phyloP scores from a whole-genome alignment of 495 filamentous ascomycete species.

The Pyronema omphalodes region DNA sequence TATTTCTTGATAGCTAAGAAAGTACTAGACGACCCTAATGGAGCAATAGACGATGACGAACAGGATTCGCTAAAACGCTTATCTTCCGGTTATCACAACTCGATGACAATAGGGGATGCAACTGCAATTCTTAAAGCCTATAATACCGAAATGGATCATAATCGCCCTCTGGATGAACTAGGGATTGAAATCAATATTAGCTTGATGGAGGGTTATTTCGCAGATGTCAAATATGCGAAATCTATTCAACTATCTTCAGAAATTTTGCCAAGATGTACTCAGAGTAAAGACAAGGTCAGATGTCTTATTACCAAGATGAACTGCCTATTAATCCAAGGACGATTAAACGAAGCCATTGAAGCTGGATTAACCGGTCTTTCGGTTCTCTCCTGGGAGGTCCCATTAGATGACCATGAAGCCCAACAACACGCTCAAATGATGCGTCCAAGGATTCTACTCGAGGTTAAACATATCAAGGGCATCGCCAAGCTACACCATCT shows the following conservation, averaged over 20 bases:
- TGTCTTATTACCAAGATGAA: conserved; percentile 24
- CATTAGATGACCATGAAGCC: conserved; percentile 20
- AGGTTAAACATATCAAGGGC: conserved; percentile 18
- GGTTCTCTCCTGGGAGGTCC: conserved; percentile 22
- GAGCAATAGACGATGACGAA: conserved; percentile 3
- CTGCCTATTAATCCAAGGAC: conserved; percentile 22
- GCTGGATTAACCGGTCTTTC: conserved; percentile 20
- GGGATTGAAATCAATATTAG: conserved; percentile 22
- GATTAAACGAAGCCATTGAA: conserved; percentile 23
- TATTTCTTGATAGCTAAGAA: conserved; percentile 21
- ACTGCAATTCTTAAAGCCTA: not conserved
- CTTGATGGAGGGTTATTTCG: conserved; percentile 24
- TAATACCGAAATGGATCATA: conserved; percentile 3
- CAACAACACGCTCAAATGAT: conserved; percentile 19
- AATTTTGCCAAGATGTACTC: conserved; percentile 18
- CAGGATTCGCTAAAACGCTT: conserved; percentile 12
- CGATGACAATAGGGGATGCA: not conserved
- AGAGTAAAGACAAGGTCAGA: conserved; percentile 21
- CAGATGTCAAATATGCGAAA: conserved; percentile 22
- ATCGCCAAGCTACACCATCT: conserved; percentile 18
- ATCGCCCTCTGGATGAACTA: conserved; percentile 12
- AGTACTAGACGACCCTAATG: conserved; percentile 18
- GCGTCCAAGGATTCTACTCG: conserved; percentile 21
- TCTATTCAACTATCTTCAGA: conserved; percentile 18
- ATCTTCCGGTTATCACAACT: not conserved